Evolutionary conservation across 495 filamentous ascomycete genomes (phyloP), one percentile per base, ranked within the genome.

Genomic region (Umbilicaria muhlenbergii): DNA sequence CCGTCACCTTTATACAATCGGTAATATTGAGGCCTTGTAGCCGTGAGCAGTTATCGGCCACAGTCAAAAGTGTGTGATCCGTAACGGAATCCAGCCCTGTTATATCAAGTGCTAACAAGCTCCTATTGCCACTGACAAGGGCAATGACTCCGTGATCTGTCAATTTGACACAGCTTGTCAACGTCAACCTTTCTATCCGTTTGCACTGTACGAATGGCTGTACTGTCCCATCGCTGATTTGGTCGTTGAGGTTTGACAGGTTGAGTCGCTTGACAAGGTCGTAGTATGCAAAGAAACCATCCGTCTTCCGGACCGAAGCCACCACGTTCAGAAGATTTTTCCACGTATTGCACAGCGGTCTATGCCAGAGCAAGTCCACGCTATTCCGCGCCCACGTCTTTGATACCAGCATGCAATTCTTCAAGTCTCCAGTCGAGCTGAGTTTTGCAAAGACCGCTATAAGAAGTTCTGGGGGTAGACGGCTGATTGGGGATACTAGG

Each of bases 21-120:
- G 87, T 87, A 45, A 99, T 77, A 51, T 99, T 99, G 39, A 99
- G 66, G 12, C 92, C 92, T 58, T 99, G 92, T 5, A 99, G 69
- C 19, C 84, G 75, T 4, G 67, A 67, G 56, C 89, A 95, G 59
- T 87, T 81, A 36, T 75, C 72, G 0, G 91, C 79, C 17, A 96
- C 76, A n/a, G 77, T 72, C 38, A 73, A 60, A 57, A 99, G 74
- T 3, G 89, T 88, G 48, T 70, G 66, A 48, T 94, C 86, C 3
- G 91, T 94, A 44, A 96, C 78, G 40, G 76, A 68, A 21, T 74
- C 69, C 56, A 91, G 64, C 16, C 80, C 76, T 1, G 91, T 93
- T 18, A 99, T 77, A 61, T 99, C 92, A 50, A 99, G 67, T 17
- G 92, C 91, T 46, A 93, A 75, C 32, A 99, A 70, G 52, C 85